Conservation (phyloP, 176 grass and related monocot species). For the Hordeum marinum region DNA sequence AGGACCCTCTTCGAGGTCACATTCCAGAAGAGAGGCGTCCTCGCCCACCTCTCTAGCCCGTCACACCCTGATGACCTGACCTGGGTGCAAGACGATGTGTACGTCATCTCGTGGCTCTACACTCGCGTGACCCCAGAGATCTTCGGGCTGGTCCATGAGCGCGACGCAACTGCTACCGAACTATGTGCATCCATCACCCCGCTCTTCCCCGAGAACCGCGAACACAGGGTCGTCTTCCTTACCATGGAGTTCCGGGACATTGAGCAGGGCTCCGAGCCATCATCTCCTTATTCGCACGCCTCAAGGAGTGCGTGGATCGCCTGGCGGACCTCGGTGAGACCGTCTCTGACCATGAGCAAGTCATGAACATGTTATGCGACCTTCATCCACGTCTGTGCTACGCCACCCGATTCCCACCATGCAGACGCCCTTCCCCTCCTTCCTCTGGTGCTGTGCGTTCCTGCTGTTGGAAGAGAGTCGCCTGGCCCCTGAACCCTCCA, state of each 20-base stretch:
- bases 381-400: no score
- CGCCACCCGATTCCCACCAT: no score
- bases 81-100: not conserved
- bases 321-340: not conserved
- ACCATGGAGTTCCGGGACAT: not conserved
- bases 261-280: not conserved
- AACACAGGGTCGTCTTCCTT: not conserved
- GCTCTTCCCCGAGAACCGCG: not conserved
- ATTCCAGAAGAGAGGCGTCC: not conserved
- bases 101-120: not conserved
- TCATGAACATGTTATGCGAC: no score
- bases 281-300: not conserved
- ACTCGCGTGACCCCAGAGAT: not conserved
- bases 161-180: not conserved
- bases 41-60: no score
- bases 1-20: not conserved
- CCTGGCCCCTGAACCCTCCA: no score
- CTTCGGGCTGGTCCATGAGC: not conserved
- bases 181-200: not conserved
- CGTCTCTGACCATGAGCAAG: not conserved
- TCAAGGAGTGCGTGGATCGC: not conserved
- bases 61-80: not conserved
- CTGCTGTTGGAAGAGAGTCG: no score
- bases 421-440: no score
- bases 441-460: no score